Conservation (phyloP, 2,329 filamentous ascomycete species). For the Podosphaera aphanis region DNA sequence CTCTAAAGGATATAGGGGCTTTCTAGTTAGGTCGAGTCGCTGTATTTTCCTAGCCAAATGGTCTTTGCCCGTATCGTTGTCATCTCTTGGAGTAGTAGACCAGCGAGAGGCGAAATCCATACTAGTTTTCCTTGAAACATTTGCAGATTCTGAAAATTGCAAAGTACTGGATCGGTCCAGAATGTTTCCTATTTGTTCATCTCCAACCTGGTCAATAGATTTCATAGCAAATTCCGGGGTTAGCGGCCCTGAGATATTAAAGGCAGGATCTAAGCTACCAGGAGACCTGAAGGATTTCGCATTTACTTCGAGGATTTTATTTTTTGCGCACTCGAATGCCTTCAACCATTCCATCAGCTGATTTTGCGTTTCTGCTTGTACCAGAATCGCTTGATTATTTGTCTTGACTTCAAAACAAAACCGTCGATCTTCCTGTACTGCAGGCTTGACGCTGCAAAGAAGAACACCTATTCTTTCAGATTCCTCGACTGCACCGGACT, state of each 20-base stretch:
- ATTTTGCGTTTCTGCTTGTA: slow-evolving; percentile 79
- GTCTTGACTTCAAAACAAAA: slow-evolving; percentile 99
- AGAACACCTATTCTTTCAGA: slow-evolving; percentile 90
- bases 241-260: slow-evolving; percentile 72
- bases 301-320: slow-evolving; percentile 61
- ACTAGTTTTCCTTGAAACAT: slow-evolving; percentile 34
- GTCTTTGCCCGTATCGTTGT: slow-evolving; percentile 54
- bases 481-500: slow-evolving; percentile 69
- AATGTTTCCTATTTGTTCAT: slow-evolving; percentile 22
- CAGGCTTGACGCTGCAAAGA: slow-evolving; percentile 77
- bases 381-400: slow-evolving; percentile 68
- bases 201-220: slow-evolving; percentile 29
- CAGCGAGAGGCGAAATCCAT: slow-evolving; percentile 37
- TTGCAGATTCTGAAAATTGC: slow-evolving; percentile 30
- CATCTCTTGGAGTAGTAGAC: slow-evolving; percentile 37
- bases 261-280: slow-evolving; percentile 46
- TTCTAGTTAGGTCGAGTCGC: slow-evolving; percentile 73
- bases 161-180: slow-evolving; percentile 39
- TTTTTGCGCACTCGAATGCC: slow-evolving; percentile 83
- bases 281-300: slow-evolving; percentile 21
- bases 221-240: slow-evolving; percentile 81
- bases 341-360: slow-evolving; percentile 91
- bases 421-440: slow-evolving; percentile 73
- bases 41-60: slow-evolving; percentile 78
- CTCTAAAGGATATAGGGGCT: slow-evolving; percentile 27